Evolutionary conservation across 2,329 filamentous ascomycete genomes (phyloP), one percentile per base, ranked within the genome.

Genomic region (Colletotrichum noveboracense): DNA sequence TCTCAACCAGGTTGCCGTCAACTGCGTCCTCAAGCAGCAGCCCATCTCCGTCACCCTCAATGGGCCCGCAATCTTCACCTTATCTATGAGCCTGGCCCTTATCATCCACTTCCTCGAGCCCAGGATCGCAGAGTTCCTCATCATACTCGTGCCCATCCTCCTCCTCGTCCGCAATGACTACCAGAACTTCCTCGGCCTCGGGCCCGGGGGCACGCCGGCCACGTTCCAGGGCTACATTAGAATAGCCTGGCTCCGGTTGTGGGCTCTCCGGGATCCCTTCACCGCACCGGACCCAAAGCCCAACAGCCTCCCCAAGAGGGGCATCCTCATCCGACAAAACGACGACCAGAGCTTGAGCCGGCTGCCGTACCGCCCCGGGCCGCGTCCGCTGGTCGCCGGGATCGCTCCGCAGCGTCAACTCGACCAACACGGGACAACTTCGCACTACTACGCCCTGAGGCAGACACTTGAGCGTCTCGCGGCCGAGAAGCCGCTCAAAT

Each of bases 381-480:
- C 89, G 1, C 90, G 94, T 1, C 95, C 95, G 2, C 82, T 84
- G 4, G 93, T 96, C 12, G 90, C 88, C 55, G 95, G 95, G 65
- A 95, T 97, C 74, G 95, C 95, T 1, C 95, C 95, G 1, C 95
- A 98, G 80, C 90, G 95, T 4, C 95, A 97, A 84, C 88, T 93
- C 21, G 91, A 93, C 82, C 94, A 97, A 81, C 88, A 88, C 55
- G 91, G 91, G 13, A 88, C 87, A 7, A 74, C 82, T 7, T 81
- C 84, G 16, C 90, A 91, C 81, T 93, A 93, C 82, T 81, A 85
- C n/a, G 83, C 86, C 16, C 87, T 95, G 5, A 87, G 89, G 3
- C 80, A 83, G 1, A 87, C 88, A 3, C 87, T 95, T 65, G 84
- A 89, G 71, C 82, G 82, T 6, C 86, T 95, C 28, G 88, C 87